A percentile compares a stretch with the other conserved stretches of the same genome.
phyloP scores from a whole-genome alignment of 768 basidiomycete species.

The Glaciozyma antarctica region DNA sequence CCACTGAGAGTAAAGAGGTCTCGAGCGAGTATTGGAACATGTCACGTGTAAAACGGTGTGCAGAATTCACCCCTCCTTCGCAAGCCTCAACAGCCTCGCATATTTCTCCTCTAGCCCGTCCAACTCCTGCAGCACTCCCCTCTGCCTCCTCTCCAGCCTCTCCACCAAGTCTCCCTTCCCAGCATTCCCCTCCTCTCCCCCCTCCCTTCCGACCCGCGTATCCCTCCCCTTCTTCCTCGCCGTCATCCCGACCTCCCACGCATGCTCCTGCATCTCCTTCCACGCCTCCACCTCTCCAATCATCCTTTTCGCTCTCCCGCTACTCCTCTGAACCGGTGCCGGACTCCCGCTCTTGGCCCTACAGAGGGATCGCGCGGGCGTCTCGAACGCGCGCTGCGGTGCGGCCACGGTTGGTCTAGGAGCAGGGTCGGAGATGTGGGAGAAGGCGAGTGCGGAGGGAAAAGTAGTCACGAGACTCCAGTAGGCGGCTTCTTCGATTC shows the following conservation, averaged over 20 bases:
- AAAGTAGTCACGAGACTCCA: not conserved
- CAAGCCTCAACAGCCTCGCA: slow-evolving; percentile 8
- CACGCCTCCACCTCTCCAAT: slow-evolving; percentile 27
- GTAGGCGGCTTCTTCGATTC: not conserved
- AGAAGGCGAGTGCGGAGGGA: not conserved
- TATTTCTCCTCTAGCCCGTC: slow-evolving; percentile 17
- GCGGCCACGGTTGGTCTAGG: not conserved
- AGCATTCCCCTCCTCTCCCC: not conserved
- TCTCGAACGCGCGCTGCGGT: slow-evolving; percentile 7
- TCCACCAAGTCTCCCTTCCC: not conserved
- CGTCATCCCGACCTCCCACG: slow-evolving; percentile 22
- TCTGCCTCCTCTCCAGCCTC: slow-evolving; percentile 12
- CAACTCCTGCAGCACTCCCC: slow-evolving; percentile 9
- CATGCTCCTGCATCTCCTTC: slow-evolving; percentile 32
- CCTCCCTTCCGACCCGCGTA: not conserved
- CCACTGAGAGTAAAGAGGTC: no score
- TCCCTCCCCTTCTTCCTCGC: not conserved
- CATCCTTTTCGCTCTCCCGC: not conserved
- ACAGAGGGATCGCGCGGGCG: slow-evolving; percentile 12
- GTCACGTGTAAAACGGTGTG: no score
- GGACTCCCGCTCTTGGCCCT: not conserved
- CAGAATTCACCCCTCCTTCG: not conserved
- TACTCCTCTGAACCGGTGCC: not conserved
- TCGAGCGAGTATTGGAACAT: no score
- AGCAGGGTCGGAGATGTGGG: not conserved